These are phyloP conservation scores for Fagus sylvatica DNA, from an alignment of 306 rosid species.

Conservation along the genomic window DNA sequence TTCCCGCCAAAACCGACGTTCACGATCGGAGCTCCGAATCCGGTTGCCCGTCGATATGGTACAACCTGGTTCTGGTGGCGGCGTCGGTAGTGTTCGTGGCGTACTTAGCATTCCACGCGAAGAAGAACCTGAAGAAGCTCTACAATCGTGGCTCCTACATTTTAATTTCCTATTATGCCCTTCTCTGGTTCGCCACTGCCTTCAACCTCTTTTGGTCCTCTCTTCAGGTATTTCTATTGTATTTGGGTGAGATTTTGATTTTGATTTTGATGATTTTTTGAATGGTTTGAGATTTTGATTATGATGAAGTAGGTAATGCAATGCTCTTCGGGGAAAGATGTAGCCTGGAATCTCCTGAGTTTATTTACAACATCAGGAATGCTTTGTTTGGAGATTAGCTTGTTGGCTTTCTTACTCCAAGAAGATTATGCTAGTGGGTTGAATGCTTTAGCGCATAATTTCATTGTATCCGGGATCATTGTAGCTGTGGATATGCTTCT, in stretches of 20 bases:
- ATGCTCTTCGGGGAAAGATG: constrained; percentile 64
- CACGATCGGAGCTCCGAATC: constrained; percentile 16
- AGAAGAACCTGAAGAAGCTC: constrained; percentile 55
- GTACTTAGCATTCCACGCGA: constrained; percentile 50
- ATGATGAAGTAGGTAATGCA: constrained; percentile 56
- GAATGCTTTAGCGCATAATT: constrained; percentile 53
- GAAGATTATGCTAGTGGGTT: constrained; percentile 54
- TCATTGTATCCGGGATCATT: constrained; percentile 52
- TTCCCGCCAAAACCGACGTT: constrained; percentile 10
- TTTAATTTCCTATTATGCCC: constrained; percentile 56
- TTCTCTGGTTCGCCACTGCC: constrained; percentile 61
- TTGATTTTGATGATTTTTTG: not conserved
- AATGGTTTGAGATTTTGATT: constrained; percentile 15
- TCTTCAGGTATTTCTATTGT: constrained; percentile 46
- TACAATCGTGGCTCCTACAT: constrained; percentile 46
- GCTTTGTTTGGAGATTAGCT: constrained; percentile 69
- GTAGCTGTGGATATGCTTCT: constrained; percentile 63
- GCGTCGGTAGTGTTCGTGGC: constrained; percentile 52
- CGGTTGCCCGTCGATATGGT: constrained; percentile 48
- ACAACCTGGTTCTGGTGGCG: constrained; percentile 45
- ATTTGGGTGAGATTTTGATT: not conserved
- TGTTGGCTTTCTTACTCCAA: constrained; percentile 66
- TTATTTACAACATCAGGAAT: constrained; percentile 61
- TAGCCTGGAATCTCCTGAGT: constrained; percentile 61
- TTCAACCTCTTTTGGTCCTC: constrained; percentile 64